Percentiles rank a stretch among this genome's conserved stretches.
Evolutionary conservation across 768 basidiomycete genomes (phyloP).

Genomic region (Gloeostereum incarnatum): DNA sequence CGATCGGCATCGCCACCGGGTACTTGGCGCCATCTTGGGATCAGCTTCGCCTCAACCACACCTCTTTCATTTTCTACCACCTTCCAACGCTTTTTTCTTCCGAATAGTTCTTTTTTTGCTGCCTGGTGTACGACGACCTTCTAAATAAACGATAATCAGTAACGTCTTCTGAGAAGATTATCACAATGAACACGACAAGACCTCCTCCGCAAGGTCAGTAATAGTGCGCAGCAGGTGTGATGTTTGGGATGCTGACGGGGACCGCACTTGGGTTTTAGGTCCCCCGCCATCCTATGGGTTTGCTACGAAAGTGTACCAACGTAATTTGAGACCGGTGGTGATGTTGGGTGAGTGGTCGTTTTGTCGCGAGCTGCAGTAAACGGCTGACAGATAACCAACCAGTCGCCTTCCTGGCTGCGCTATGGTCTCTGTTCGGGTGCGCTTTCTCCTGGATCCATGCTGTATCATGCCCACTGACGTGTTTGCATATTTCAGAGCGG

Average conservation of each 20-base stretch:
- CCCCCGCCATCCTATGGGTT: conserved; percentile 52
- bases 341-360: conserved; percentile 23
- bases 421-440: conserved; percentile 61
- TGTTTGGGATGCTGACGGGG: background rate
- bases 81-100: no score
- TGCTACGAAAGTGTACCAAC: conserved; percentile 42
- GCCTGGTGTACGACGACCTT: no score
- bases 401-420: conserved; percentile 36
- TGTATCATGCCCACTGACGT: conserved; percentile 1
- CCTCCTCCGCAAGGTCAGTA: conserved; percentile 31
- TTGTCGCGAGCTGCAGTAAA: background rate
- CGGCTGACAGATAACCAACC: conserved; percentile 13
- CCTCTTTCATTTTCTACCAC: no score
- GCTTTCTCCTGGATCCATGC: conserved; percentile 12
- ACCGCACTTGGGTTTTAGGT: conserved; percentile 17
- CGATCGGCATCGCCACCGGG: no score
- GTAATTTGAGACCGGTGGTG: conserved; percentile 57
- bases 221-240: background rate
- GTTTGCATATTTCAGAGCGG: background rate
- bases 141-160: no score
- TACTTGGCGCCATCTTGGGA: no score
- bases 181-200: conserved; percentile 24
- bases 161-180: no score
- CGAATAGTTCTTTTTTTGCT: no score
- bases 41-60: no score